Evolutionary conservation across 83 land plant species (phyloP).

Genomic region (Thuja plicata): DNA sequence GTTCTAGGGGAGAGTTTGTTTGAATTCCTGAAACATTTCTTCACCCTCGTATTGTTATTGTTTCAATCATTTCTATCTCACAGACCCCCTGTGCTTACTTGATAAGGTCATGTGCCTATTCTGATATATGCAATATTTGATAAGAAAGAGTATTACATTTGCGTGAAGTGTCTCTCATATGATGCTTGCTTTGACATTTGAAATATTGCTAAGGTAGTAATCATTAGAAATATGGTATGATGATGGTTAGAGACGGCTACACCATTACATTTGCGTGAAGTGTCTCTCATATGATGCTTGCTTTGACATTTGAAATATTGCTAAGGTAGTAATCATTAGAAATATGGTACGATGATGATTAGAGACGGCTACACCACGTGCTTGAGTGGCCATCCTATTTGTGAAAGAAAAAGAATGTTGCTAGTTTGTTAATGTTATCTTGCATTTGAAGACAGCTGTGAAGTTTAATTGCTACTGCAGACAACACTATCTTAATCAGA

Average conservation of each 20-base stretch:
- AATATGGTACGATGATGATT: not conserved
- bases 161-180: not conserved
- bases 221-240: not conserved
- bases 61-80: too few relatives aligned
- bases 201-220: not conserved
- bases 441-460: not conserved
- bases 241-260: not conserved
- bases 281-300: not conserved
- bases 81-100: not conserved
- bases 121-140: not conserved
- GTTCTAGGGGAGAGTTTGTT: not conserved
- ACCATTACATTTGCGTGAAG: not conserved
- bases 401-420: not conserved
- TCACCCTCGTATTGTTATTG: too few relatives aligned
- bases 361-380: not conserved
- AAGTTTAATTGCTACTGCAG: not conserved
- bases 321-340: not conserved
- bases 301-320: not conserved
- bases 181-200: not conserved
- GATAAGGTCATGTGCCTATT: not conserved
- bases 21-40: not conserved
- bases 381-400: not conserved
- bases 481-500: not conserved
- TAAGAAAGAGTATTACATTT: too few relatives aligned
- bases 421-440: not conserved